Evolutionary conservation across 495 filamentous ascomycete species (phyloP).

Genomic region (Lasiosphaeria hispida): DNA sequence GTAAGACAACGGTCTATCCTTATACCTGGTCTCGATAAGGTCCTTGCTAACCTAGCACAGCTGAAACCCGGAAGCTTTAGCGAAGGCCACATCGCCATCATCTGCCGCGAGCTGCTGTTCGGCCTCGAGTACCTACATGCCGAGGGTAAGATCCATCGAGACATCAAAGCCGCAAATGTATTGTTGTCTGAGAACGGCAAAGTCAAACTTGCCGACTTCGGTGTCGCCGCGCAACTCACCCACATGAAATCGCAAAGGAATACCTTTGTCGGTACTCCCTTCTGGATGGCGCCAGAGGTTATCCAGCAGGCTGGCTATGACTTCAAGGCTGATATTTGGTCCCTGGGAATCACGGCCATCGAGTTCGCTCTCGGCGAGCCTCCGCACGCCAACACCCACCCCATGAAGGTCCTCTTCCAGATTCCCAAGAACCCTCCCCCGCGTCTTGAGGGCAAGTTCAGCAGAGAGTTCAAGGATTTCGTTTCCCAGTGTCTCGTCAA

Average conservation of each 20-base stretch:
- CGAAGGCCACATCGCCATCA: slow-evolving; percentile 90
- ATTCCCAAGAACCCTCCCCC: slow-evolving; percentile 92
- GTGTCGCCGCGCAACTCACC: slow-evolving; percentile 92
- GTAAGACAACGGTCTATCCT: slow-evolving; percentile 44
- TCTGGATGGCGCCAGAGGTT: slow-evolving; percentile 99
- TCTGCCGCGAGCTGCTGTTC: slow-evolving; percentile 85
- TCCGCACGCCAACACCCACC: slow-evolving; percentile 84
- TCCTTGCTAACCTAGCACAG: slow-evolving; percentile 45
- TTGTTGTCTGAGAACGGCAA: slow-evolving; percentile 82
- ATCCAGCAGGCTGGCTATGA: slow-evolving; percentile 97
- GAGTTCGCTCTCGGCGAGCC: slow-evolving; percentile 92
- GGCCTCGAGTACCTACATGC: slow-evolving; percentile 91
- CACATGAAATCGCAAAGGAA: slow-evolving; percentile 98
- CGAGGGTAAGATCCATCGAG: slow-evolving; percentile 94
- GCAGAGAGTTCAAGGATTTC: slow-evolving; percentile 91
- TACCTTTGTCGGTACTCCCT: slow-evolving; percentile 98
- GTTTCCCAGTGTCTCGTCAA: slow-evolving; percentile 85
- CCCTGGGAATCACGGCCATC: slow-evolving; percentile 91
- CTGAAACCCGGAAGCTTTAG: slow-evolving; percentile 89
- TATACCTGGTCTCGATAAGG: neutral
- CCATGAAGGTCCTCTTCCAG: slow-evolving; percentile 98
- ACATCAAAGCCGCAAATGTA: slow-evolving; percentile 96
- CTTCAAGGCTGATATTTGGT: slow-evolving; percentile 98
- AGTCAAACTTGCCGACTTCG: slow-evolving; percentile 97
- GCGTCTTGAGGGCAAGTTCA: slow-evolving; percentile 81